A percentile compares a stretch with the other conserved stretches of the same genome.
phyloP scores from a whole-genome alignment of 2,329 filamentous ascomycete species.

The Blastomyces parvus region DNA sequence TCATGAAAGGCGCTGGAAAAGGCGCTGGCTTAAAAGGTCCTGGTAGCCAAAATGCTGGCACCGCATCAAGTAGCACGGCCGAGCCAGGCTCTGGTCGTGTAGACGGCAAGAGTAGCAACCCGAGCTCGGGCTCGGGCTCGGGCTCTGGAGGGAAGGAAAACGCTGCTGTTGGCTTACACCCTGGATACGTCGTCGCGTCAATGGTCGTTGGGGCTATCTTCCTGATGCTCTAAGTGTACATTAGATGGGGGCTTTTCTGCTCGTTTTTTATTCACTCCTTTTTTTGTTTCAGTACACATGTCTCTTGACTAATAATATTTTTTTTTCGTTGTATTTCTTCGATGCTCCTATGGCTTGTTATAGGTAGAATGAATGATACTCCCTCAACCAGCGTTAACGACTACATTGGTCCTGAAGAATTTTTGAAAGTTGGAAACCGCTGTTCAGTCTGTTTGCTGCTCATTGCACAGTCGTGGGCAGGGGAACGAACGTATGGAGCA shows the following conservation, averaged over 20 bases:
- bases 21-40: constrained; percentile 47
- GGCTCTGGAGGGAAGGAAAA: constrained; percentile 24
- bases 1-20: constrained; percentile 49
- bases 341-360: no score
- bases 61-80: constrained; percentile 40
- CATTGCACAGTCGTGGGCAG: no score
- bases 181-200: constrained; percentile 43
- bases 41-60: constrained; percentile 49
- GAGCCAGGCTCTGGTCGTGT: constrained; percentile 31
- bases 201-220: constrained; percentile 45
- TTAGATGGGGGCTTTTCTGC: neutral
- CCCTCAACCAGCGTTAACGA: no score
- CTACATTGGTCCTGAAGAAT: no score
- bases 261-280: neutral
- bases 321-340: neutral
- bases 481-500: no score
- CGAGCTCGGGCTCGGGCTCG: constrained; percentile 18
- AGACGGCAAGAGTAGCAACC: constrained; percentile 12
- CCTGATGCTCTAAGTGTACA: constrained; percentile 22
- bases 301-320: neutral
- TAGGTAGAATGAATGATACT: no score
- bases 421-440: no score
- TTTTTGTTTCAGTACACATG: neutral
- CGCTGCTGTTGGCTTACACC: constrained; percentile 37
- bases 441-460: no score